Percentiles rank a stretch among this genome's conserved stretches.
phyloP scores from a whole-genome alignment of 1,139 yeast species.

The Zygosaccharomyces sapae region DNA sequence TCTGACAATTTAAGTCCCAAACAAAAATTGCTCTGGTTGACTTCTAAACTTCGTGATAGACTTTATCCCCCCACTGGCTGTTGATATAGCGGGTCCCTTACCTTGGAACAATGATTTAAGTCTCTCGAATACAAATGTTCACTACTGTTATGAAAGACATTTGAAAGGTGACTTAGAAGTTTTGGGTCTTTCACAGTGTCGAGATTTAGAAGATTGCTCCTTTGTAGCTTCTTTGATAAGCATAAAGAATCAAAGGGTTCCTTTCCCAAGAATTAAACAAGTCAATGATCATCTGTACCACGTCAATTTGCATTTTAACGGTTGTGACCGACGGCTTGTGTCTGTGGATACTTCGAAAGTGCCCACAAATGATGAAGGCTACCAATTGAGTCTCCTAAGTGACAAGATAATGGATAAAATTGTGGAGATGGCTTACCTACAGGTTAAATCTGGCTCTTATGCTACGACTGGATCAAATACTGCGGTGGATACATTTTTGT shows the following conservation, averaged over 20 bases:
- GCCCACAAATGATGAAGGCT: conserved; percentile 21
- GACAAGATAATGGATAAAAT: conserved; percentile 44
- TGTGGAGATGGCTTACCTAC: conserved; percentile 71
- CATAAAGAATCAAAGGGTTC: conserved; percentile 37
- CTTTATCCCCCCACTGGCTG: conserved; percentile 40
- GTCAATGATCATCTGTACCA: conserved; percentile 38
- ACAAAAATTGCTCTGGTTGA: conserved; percentile 44
- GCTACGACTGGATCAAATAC: conserved; percentile 73
- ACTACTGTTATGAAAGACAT: conserved; percentile 21
- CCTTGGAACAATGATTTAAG: conserved; percentile 18
- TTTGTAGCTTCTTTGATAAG: conserved; percentile 63
- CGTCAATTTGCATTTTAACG: conserved; percentile 52
- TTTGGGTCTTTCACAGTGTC: conserved; percentile 38
- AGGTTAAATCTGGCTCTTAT: conserved; percentile 58
- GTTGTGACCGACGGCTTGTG: conserved; percentile 48
- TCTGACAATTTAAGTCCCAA: conserved; percentile 20
- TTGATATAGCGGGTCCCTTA: conserved; percentile 21
- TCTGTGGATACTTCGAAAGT: conserved; percentile 47
- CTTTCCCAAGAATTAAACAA: conserved; percentile 19
- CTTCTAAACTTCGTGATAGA: conserved; percentile 38
- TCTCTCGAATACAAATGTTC: conserved; percentile 9
- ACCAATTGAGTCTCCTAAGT: conserved; percentile 25
- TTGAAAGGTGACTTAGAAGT: conserved; percentile 18
- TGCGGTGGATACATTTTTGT: conserved; percentile 60
- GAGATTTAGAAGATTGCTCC: conserved; percentile 71